Evolutionary conservation across 345 rosid species (phyloP).

Genomic region (Orychophragmus violaceus): DNA sequence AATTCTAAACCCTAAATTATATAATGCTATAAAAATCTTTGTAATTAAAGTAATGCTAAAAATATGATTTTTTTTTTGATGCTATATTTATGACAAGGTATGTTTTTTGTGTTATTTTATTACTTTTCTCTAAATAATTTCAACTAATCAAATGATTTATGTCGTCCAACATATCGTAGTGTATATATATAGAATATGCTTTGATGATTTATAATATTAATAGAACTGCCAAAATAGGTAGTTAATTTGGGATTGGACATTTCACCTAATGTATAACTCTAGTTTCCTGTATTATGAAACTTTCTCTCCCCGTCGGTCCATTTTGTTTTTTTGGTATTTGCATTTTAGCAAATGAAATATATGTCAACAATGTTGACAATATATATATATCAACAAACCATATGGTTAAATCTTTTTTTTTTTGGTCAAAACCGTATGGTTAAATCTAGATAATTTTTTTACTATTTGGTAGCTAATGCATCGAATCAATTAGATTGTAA

Average conservation of each 20-base stretch:
- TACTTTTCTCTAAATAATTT: no score
- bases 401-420: neutral
- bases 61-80: no score
- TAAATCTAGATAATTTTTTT: neutral
- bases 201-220: neutral
- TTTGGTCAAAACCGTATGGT: neutral
- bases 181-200: neutral
- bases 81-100: no score
- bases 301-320: conserved; percentile 5
- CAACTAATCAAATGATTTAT: neutral
- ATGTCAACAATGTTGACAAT: neutral
- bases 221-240: neutral
- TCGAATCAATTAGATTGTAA: neutral
- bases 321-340: neutral
- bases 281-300: neutral
- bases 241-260: neutral
- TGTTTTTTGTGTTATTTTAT: no score
- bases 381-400: neutral
- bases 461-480: neutral
- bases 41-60: no score
- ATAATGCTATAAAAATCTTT: no score
- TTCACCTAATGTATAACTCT: neutral
- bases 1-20: no score
- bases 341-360: neutral
- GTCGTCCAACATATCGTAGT: neutral